Conservation (phyloP, 306 rosid species). For the Cicer arietinum region DNA sequence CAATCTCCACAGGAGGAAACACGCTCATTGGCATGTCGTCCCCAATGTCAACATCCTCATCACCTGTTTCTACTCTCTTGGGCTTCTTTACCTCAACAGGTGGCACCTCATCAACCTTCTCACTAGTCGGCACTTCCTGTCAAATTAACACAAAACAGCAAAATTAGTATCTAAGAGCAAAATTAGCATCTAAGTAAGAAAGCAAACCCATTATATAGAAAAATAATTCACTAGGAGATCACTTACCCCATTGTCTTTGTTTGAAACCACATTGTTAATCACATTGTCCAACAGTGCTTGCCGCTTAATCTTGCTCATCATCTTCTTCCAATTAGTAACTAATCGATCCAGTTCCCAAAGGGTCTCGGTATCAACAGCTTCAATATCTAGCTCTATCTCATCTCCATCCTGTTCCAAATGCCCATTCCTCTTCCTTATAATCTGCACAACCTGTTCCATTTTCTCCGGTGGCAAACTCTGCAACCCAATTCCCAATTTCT, state of each 20-base stretch:
- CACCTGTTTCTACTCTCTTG: conserved; percentile 81
- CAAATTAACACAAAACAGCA: not conserved
- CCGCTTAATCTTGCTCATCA: conserved; percentile 90
- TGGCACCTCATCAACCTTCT: conserved; percentile 48
- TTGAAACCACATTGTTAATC: conserved; percentile 44
- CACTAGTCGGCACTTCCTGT: conserved; percentile 58
- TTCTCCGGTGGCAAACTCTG: conserved; percentile 92
- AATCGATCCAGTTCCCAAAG: conserved; percentile 98
- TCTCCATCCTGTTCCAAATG: conserved; percentile 96
- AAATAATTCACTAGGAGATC: not conserved
- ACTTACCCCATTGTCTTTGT: conserved; percentile 70
- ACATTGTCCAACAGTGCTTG: conserved; percentile 67
- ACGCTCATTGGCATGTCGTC: conserved; percentile 84
- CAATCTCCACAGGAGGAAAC: conserved; percentile 93
- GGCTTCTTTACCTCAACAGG: conserved; percentile 62
- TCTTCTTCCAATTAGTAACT: conserved; percentile 87
- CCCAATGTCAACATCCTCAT: conserved; percentile 96
- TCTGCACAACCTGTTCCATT: conserved; percentile 96
- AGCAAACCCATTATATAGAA: not conserved
- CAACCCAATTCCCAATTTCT: conserved; percentile 81
- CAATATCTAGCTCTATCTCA: conserved; percentile 97
- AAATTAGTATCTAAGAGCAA: not conserved
- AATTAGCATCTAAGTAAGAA: not conserved
- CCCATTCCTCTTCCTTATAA: conserved; percentile 86
- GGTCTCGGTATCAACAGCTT: conserved; percentile 89